Base-by-base conservation (phyloP, 139 green algal genomes). In the Coelastrella sp. region DNA sequence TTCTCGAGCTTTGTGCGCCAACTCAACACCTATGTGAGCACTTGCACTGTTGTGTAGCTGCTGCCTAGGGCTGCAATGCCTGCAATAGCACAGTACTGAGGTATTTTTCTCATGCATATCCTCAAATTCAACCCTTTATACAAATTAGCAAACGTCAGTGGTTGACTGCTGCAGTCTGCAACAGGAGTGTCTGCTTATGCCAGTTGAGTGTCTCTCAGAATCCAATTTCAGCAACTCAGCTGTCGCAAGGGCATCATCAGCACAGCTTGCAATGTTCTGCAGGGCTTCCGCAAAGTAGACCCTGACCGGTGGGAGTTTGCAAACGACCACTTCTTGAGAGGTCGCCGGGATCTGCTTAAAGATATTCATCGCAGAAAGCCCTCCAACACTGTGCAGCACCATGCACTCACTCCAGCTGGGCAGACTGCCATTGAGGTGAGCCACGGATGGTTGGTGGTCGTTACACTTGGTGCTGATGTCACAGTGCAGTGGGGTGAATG, bases 251-350 rank as follows among this genome's bases (percentile, higher is more conserved):
- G n/a, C n/a, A n/a, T n/a, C n/a, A n/a, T n/a, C n/a, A n/a, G n/a
- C n/a, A n/a, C 45, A 23, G 11, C 45, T 13, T 57, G 45, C 45
- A 13, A 13, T 13, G 13, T 19, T 5, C 8, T 67, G 45, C 89
- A 98, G 93, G 95, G 97, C 51, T 99, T 99, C 84, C 90, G 96
- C 15, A 99, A 99, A 80, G 91, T 97, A 9, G 94, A 99, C 82
- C 96, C 97, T 19, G 97, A 99, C 88, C 89, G 94, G 4, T 99
- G 96, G 96, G 94, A 99, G 92, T 99, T 99, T 91, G 91, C 95
- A n/a, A 98, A 99, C 66, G 94, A 98, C 60, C 86, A 94, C 76
- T 99, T 99, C 69, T 51, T 97, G 1, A 84, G 92, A 2, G 94
- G 91, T 32, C 79, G 85, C 4, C 87, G 89, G 7, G 94, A 99